Conservation (phyloP, 352 stramenopile genomes). For the Pythium phragmitis region DNA sequence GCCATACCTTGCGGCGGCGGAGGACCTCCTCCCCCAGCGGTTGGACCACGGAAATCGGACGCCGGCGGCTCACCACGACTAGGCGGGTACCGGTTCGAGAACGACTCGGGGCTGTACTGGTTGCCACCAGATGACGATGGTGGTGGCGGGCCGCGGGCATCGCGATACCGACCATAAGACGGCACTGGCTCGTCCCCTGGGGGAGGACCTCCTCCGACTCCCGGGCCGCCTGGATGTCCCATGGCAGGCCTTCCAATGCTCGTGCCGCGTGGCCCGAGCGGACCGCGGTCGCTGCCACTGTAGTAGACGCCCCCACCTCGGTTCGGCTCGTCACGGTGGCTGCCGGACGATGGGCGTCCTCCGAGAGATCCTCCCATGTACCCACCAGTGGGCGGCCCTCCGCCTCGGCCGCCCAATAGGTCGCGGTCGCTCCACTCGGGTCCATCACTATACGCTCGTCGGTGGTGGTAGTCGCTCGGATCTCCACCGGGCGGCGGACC, state of each 20-base stretch:
- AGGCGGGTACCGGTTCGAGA: slow-evolving; percentile 23
- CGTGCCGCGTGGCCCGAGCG: slow-evolving; percentile 4
- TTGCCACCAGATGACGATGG: slow-evolving; percentile 1
- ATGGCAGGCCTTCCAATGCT: slow-evolving; percentile 3
- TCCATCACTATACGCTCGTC: slow-evolving; percentile 18
- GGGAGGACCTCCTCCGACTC: slow-evolving; percentile 1
- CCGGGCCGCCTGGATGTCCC: slow-evolving; percentile 8
- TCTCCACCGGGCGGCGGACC: slow-evolving; percentile 12
- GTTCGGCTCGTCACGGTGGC: slow-evolving; percentile 18
- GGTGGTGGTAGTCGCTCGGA: slow-evolving; percentile 17
- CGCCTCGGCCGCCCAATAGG: slow-evolving; percentile 13
- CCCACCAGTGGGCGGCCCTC: slow-evolving; percentile 3
- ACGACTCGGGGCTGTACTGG: slow-evolving; percentile 29
- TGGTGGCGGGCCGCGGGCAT: slow-evolving; percentile 11
- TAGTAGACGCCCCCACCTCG: slow-evolving; percentile 23
- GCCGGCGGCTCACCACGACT: slow-evolving; percentile 8
- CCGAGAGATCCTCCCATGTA: slow-evolving; percentile 19
- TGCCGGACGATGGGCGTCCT: slow-evolving; percentile 6
- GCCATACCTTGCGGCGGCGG: slow-evolving; percentile 5
- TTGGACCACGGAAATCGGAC: slow-evolving; percentile 8
- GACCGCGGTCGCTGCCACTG: slow-evolving; percentile 11
- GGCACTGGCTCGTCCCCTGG: slow-evolving; percentile 1
- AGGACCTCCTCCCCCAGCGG: slow-evolving; percentile 6
- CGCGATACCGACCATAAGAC: slow-evolving; percentile 23
- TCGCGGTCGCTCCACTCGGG: slow-evolving; percentile 26